Base-by-base conservation (phyloP, 139 green algal genomes). In the Micractinium sp. region DNA sequence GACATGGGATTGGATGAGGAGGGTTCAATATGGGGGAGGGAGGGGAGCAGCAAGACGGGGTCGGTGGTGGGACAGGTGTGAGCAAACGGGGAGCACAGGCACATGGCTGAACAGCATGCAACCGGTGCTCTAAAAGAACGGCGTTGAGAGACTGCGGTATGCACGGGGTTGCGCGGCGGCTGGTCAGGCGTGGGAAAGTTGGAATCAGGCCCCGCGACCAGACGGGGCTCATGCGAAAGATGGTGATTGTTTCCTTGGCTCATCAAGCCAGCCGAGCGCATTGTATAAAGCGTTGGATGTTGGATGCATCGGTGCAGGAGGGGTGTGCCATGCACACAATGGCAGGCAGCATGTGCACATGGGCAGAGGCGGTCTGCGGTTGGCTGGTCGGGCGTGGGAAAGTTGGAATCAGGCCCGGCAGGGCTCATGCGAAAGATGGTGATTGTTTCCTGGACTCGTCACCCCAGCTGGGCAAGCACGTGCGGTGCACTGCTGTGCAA, bases 401-500 rank as follows among this genome's bases (percentile, higher is more conserved):
- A 31, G 33, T 47, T 86, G 56, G 41, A 90, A 90, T 90, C 86
- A 90, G 77, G 75, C 86, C 78, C 86, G 7, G 39, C 36, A 35
- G 77, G 86, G 63, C 56, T 90, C 86, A 90, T 90, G 69, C 85
- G 82, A 90, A 80, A 90, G 79, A 88, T 90, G 82, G 77, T 87
- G 89, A 84, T 90, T 86, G 29, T 71, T 84, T 79, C 33, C 63
- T 76, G 39, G 80, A 47, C 69, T 93, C 90, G 63, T 89, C 47
- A 56, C 47, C 9, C 47, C 47, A 56, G 47, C 47, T 56, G 47
- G n/a, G 47, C 79, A 85, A 12, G 63, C 79, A 63, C 22, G 23
- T 2, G 0, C 41, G 53, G 74, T 19, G 69, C 69, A 76, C 16
- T 4, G 25, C 15, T 1, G 36, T 80, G 74, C 31, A 79, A 56